Evolutionary conservation across 768 basidiomycete genomes (phyloP), one percentile per base, ranked within the genome.

Genomic region (Hericium coralloides): DNA sequence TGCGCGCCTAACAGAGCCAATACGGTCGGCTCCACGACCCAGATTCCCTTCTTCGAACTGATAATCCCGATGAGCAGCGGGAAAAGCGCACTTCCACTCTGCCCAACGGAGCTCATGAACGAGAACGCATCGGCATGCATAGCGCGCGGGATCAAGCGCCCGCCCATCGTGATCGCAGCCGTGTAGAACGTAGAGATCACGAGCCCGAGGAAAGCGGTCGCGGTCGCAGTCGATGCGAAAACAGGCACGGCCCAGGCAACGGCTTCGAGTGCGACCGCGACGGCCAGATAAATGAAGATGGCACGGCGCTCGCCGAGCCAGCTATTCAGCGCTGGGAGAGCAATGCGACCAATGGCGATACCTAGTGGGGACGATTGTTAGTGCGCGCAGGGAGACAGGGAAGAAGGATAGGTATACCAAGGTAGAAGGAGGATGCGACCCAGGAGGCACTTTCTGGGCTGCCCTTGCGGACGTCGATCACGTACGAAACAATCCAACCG

Each of bases 101-200:
- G 66, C 5, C 66, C 65, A 39, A 68, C 55, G n/a, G 63, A 65
- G 55, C 65, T 65, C 52, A 68, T 68, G 51, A 68, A 55, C 39
- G 66, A 58, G 59, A 68, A 67, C 36, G 66, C 67, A 51, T 67
- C 66, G 4, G 67, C 65, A 26, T 68, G 67, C 67, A 68, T 62
- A 36, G 39, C 54, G 25, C 65, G 61, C 20, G 67, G 67, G 18
- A 68, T 58, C 55, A 68, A 64, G 57, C 58, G 59, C 39, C 64
- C 63, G 18, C 59, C 64, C 4, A 58, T 59, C 12, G 62, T 59
- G 49, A 66, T 65, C 26, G 63, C 67, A n/a, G 65, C 63, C 9
- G 65, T 53, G 60, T 68, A 68, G 57, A 66, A 68, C 8, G 65
- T 68, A 38, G 65, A 66, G 64, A 68, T 68, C 20, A 62, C 65